Conservation (phyloP, 129 eudicot species). For the Erigeron canadensis region DNA sequence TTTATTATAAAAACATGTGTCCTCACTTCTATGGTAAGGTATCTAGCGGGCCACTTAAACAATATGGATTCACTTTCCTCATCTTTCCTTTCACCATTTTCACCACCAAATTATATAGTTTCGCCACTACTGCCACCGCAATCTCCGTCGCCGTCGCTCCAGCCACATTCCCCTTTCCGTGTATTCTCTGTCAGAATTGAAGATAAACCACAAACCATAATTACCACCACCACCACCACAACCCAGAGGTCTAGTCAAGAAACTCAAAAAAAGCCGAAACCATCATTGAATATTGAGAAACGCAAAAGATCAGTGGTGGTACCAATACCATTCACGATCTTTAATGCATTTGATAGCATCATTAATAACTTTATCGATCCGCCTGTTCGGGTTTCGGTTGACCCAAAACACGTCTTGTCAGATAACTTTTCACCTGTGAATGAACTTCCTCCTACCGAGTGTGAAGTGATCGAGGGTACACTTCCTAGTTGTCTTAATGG, state of each 20-base stretch:
- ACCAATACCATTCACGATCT: conserved; percentile 35
- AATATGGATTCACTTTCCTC: conserved; percentile 43
- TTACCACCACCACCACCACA: conserved; percentile 16
- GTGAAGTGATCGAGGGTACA: conserved; percentile 28
- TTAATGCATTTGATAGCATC: conserved; percentile 37
- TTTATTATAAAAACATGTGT: conserved; percentile 25
- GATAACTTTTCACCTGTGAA: conserved; percentile 40
- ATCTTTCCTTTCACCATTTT: conserved; percentile 35
- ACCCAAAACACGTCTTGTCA: conserved; percentile 35
- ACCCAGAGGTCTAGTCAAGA: conserved; percentile 18
- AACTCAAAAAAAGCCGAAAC: conserved; percentile 12
- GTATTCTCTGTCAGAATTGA: conserved; percentile 32
- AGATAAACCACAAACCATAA: conserved; percentile 30
- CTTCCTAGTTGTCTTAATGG: conserved; percentile 52
- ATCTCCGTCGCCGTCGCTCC: neutral
- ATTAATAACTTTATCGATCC: conserved; percentile 43
- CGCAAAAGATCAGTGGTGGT: conserved; percentile 19
- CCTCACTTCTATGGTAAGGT: conserved; percentile 17
- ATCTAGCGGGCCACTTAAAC: conserved; percentile 3
- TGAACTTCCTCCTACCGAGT: conserved; percentile 38
- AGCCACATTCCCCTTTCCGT: neutral
- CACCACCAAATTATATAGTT: conserved; percentile 22
- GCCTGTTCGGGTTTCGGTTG: conserved; percentile 32
- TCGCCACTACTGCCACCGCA: conserved; percentile 12
- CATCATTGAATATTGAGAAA: conserved; percentile 11